Percentiles rank a stretch among this genome's conserved stretches.
These are phyloP conservation scores for Russula earlei DNA, from an alignment of 768 basidiomycete species.

Conservation along the genomic window DNA sequence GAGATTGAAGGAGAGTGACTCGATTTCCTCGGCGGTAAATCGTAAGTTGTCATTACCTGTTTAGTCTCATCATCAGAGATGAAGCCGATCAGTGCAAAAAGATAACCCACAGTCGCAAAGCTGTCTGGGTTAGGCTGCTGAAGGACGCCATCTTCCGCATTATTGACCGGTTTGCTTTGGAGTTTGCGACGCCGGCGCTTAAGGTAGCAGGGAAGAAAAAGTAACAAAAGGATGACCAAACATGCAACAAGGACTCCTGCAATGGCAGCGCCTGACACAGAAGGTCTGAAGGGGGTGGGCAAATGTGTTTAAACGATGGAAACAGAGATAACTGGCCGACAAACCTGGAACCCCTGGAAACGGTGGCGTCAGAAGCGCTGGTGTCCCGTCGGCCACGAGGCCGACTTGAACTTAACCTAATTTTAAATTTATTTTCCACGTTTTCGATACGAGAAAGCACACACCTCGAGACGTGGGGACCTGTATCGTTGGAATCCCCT, in stretches of 20 bases:
- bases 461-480: not conserved
- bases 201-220: not conserved
- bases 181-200: not conserved
- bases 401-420: not conserved
- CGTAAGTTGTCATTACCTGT: not conserved
- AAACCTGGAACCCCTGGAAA: not conserved
- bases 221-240: not conserved
- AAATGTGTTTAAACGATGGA: not conserved
- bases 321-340: not conserved
- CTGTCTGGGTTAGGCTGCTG: not conserved
- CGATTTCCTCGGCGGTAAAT: not conserved
- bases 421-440: too few relatives aligned
- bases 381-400: not conserved
- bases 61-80: not conserved
- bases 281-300: too few relatives aligned
- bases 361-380: not conserved
- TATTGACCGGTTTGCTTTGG: not conserved
- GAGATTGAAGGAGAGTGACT: not conserved
- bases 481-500: not conserved
- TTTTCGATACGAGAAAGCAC: not conserved
- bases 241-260: not conserved
- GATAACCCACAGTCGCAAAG: not conserved
- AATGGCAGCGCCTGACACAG: not conserved
- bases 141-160: not conserved
- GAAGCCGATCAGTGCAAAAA: not conserved